These are phyloP conservation scores for Monarda citriodora DNA, from an alignment of 305 asterid species.

Conservation along the genomic window DNA sequence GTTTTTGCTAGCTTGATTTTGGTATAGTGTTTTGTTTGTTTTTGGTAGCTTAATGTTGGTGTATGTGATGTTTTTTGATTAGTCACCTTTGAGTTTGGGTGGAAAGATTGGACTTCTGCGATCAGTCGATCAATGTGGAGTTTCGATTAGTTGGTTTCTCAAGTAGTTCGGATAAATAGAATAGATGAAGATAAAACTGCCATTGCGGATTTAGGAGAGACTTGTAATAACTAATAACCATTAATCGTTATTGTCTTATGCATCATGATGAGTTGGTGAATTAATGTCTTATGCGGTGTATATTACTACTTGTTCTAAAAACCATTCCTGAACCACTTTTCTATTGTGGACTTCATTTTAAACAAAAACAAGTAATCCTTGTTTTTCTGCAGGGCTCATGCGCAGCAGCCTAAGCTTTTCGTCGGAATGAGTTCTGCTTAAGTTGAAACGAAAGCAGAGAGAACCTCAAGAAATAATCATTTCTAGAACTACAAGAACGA, in stretches of 20 bases:
- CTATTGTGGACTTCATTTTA: neutral
- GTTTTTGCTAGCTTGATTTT: neutral
- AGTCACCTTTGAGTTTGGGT: neutral
- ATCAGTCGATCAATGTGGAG: constrained; percentile 1
- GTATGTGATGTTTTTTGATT: neutral
- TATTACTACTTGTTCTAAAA: no score
- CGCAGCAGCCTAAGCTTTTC: constrained; percentile 56
- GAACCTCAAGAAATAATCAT: no score
- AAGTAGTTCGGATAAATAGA: neutral
- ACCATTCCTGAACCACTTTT: neutral
- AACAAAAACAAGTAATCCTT: neutral
- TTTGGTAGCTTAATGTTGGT: neutral
- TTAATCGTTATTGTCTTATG: no score
- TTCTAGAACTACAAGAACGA: constrained; percentile 33
- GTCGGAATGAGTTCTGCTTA: no score
- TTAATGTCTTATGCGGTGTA: no score
- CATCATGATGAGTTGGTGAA: no score
- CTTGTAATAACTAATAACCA: no score
- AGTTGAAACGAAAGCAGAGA: no score
- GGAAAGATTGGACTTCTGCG: neutral
- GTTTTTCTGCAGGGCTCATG: constrained; percentile 44
- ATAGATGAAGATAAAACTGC: neutral
- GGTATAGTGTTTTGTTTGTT: neutral
- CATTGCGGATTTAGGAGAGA: neutral
- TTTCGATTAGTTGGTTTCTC: neutral